A percentile compares a stretch with the other conserved stretches of the same genome.
Conservation (phyloP, 73 alveolate genomes). For the Uronychia setigera region DNA sequence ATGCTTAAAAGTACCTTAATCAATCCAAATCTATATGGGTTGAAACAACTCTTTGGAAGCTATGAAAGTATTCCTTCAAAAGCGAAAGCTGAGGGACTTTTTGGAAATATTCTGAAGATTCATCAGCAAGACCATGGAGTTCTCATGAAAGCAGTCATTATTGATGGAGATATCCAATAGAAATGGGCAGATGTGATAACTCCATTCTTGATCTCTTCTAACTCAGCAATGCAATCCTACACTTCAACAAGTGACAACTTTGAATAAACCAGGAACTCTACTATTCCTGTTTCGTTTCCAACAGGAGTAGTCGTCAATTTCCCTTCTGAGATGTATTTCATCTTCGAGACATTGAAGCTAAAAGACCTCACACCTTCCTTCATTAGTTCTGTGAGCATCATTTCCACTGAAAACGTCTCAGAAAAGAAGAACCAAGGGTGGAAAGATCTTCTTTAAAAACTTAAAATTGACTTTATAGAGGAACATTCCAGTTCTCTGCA, state of each 20-base stretch:
- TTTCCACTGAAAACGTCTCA: slow-evolving; percentile 28
- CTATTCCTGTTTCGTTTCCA: slow-evolving; percentile 16
- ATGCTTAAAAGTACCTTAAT: background rate
- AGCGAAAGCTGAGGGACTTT: background rate
- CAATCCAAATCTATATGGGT: background rate
- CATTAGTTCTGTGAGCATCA: slow-evolving; percentile 32
- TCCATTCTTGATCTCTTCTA: background rate
- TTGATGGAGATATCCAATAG: background rate
- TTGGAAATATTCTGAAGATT: background rate
- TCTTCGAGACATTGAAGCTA: slow-evolving; percentile 51
- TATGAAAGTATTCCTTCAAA: background rate
- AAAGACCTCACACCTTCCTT: slow-evolving; percentile 47
- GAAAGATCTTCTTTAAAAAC: background rate
- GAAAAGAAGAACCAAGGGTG: background rate
- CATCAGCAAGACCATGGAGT: background rate
- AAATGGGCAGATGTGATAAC: background rate
- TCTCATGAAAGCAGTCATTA: background rate
- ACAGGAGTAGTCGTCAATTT: slow-evolving; percentile 39
- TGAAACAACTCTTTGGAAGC: background rate
- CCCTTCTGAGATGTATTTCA: slow-evolving; percentile 45
- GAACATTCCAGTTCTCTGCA: slow-evolving; percentile 19
- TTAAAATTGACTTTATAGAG: background rate
- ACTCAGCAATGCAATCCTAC: background rate
- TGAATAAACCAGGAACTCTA: background rate
- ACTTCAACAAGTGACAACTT: background rate